These are phyloP conservation scores for Skeletonema tropicum DNA, from an alignment of 108 stramenopile species.

Conservation along the genomic window DNA sequence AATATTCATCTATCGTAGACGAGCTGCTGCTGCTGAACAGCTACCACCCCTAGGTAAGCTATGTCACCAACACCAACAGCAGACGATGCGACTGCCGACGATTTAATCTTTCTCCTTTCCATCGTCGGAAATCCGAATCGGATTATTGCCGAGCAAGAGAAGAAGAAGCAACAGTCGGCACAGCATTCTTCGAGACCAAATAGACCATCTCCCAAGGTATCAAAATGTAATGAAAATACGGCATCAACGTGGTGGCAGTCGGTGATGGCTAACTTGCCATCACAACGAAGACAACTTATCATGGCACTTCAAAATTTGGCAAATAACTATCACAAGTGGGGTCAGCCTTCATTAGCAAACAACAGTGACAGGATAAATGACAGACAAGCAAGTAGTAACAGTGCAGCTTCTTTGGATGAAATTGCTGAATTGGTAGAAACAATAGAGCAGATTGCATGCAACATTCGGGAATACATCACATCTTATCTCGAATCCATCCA, in stretches of 20 bases:
- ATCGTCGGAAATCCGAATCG: slow-evolving; percentile 17
- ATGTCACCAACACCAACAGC: not conserved
- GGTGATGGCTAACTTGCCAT: not conserved
- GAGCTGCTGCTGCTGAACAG: not conserved
- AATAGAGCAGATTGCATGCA: not conserved
- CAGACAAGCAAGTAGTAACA: not conserved
- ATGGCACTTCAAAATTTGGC: not conserved
- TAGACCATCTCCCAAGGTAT: not conserved
- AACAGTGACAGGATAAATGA: not conserved
- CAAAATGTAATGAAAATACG: not conserved
- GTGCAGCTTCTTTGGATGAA: slow-evolving; percentile 5
- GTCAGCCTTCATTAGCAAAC: not conserved
- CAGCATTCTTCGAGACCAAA: not conserved
- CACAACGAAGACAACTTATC: not conserved
- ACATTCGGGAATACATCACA: slow-evolving; percentile 1
- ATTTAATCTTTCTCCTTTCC: slow-evolving; percentile 35
- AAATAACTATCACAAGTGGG: not conserved
- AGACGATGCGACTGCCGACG: slow-evolving; percentile 20
- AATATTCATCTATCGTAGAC: too few species aligned
- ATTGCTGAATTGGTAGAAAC: not conserved
- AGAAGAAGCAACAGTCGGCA: not conserved
- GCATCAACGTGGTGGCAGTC: slow-evolving; percentile 8
- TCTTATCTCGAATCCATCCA: slow-evolving; percentile 6
- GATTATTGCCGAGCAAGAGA: slow-evolving; percentile 9
- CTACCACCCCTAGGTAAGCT: not conserved